Conservation (phyloP, 805 yeast genomes). For the Schwanniomyces occidentalis region DNA sequence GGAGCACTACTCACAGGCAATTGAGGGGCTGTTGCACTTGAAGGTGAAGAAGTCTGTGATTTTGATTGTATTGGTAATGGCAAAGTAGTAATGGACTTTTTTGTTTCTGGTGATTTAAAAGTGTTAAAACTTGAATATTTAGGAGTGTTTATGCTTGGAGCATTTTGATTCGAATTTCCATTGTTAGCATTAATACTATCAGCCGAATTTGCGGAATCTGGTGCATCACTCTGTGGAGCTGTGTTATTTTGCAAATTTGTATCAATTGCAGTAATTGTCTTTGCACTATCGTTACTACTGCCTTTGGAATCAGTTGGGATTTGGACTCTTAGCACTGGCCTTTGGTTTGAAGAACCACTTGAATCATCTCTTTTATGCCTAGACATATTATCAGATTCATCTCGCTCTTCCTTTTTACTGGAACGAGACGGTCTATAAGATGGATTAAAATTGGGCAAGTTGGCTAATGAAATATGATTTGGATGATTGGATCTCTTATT, state of each 20-base stretch:
- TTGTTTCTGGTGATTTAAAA: conserved; percentile 29
- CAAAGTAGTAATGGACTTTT: conserved; percentile 30
- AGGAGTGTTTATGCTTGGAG: conserved; percentile 15
- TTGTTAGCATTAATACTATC: conserved; percentile 5
- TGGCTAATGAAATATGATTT: conserved; percentile 17
- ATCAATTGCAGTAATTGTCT: conserved; percentile 47
- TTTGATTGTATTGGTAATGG: conserved; percentile 37
- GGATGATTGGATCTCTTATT: conserved; percentile 15
- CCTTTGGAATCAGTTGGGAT: conserved; percentile 54
- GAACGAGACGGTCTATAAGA: conserved; percentile 1
- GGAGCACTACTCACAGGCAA: conserved; percentile 26
- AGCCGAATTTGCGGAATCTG: conserved; percentile 9
- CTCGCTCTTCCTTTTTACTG: conserved; percentile 13
- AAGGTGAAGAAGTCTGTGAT: conserved; percentile 43
- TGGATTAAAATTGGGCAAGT: conserved; percentile 17
- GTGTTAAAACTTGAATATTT: conserved; percentile 21
- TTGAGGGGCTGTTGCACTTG: conserved; percentile 39
- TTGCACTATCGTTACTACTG: conserved; percentile 38
- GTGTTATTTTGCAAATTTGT: conserved; percentile 11
- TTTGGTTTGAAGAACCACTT: conserved; percentile 12
- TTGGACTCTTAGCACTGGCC: conserved; percentile 65
- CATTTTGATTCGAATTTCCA: conserved; percentile 2
- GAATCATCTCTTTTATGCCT: background rate
- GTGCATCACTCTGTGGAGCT: conserved; percentile 4
- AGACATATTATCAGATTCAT: background rate